Evolutionary conservation across 1,139 yeast species (phyloP).

Genomic region (Taphrina confusa): DNA sequence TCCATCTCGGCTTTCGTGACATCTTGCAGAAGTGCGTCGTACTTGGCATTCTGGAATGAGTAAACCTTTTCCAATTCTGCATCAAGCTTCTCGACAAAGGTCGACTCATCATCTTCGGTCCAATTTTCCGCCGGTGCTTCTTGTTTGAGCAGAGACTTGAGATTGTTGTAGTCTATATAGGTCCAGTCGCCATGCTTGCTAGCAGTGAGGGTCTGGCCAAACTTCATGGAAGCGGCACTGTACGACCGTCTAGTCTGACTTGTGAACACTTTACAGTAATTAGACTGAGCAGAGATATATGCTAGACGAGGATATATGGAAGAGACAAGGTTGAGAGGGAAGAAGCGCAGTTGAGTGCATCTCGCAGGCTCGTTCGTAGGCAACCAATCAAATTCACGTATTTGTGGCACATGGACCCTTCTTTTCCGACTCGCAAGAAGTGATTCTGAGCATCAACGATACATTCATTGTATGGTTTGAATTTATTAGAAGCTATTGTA

Average conservation of each 20-base stretch:
- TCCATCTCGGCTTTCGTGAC: conserved; percentile 64
- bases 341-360: too few species aligned
- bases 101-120: conserved; percentile 79
- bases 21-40: conserved; percentile 65
- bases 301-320: not conserved
- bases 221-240: conserved; percentile 68
- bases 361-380: too few species aligned
- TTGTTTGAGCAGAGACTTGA: conserved; percentile 82
- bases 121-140: conserved; percentile 53
- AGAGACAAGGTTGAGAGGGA: too few species aligned
- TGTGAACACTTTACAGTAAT: too few species aligned
- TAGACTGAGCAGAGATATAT: too few species aligned
- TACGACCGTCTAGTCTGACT: too few species aligned
- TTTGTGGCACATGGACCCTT: too few species aligned
- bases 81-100: conserved; percentile 79
- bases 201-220: conserved; percentile 76
- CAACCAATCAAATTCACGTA: too few species aligned
- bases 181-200: conserved; percentile 91
- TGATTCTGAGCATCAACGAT: too few species aligned
- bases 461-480: too few species aligned
- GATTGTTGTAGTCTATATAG: conserved; percentile 73
- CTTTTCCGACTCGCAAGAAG: too few species aligned
- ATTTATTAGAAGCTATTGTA: too few species aligned
- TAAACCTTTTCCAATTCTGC: conserved; percentile 89
- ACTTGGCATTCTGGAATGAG: conserved; percentile 73